Conservation (phyloP, 371 early-diverging fungal species). For the Mucor lusitanicus region DNA sequence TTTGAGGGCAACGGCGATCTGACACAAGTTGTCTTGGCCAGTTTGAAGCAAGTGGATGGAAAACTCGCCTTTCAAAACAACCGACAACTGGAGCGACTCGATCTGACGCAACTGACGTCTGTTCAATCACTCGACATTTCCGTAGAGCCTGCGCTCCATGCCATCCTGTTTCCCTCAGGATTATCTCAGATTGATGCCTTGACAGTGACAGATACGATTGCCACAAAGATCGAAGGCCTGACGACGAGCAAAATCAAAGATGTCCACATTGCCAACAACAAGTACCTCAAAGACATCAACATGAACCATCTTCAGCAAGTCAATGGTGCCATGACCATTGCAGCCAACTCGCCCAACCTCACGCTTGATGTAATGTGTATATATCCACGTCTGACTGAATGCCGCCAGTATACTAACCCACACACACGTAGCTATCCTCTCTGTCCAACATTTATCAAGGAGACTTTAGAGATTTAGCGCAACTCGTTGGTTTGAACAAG, state of each 20-base stretch:
- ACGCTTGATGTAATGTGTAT: conserved; percentile 31
- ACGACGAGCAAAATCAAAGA: conserved; percentile 30
- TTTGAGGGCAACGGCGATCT: conserved; percentile 31
- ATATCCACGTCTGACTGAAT: not conserved
- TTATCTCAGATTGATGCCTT: conserved; percentile 40
- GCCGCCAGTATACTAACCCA: conserved; percentile 14
- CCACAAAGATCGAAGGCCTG: conserved; percentile 48
- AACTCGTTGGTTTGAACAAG: conserved; percentile 27
- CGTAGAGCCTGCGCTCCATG: conserved; percentile 38
- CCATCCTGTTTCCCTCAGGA: conserved; percentile 40
- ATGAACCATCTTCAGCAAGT: conserved; percentile 36
- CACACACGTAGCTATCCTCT: conserved; percentile 22
- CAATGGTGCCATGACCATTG: conserved; percentile 31
- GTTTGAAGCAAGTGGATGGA: conserved; percentile 39
- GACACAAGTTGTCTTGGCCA: conserved; percentile 22
- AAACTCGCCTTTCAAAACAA: conserved; percentile 46
- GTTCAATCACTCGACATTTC: conserved; percentile 45
- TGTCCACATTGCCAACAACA: conserved; percentile 50
- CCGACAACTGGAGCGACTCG: conserved; percentile 37
- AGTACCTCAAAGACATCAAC: conserved; percentile 43
- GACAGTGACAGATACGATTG: conserved; percentile 44
- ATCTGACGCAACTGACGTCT: conserved; percentile 33
- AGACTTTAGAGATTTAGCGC: conserved; percentile 43
- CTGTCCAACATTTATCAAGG: conserved; percentile 37
- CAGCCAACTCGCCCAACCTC: conserved; percentile 47